Conservation (phyloP, 768 basidiomycete genomes). For the Tylopilus cervinicoccineus region DNA sequence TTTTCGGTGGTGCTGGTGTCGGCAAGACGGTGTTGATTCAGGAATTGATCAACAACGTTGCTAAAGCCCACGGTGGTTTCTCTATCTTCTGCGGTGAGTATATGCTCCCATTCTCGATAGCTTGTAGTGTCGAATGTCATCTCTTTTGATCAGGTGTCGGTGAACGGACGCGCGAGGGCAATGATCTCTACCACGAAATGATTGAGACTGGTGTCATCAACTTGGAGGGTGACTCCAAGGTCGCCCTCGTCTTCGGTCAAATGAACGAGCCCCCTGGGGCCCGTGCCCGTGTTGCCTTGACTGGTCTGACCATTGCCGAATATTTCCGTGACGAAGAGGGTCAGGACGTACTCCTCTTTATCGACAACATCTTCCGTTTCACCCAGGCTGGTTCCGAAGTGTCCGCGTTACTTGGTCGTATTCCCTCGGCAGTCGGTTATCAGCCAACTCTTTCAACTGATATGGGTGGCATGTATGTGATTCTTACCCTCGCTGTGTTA, state of each 20-base stretch:
- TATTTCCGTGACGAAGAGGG: conserved; percentile 99
- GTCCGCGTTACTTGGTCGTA: conserved; percentile 99
- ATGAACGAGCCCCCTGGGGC: conserved; percentile 99
- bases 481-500: not conserved
- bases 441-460: conserved; percentile 99
- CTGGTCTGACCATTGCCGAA: conserved; percentile 98
- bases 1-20: conserved; percentile 99
- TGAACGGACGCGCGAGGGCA: conserved; percentile 99
- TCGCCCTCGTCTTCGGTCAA: conserved; percentile 99
- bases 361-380: conserved; percentile 99
- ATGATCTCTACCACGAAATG: conserved; percentile 99
- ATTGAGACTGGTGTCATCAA: conserved; percentile 99
- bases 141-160: conserved; percentile 73
- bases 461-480: conserved; percentile 96
- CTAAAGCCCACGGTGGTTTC: conserved; percentile 99
- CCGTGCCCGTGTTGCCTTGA: conserved; percentile 99
- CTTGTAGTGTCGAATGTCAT: conserved; percentile 8
- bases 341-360: conserved; percentile 99
- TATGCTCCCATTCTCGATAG: not conserved
- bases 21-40: conserved; percentile 99
- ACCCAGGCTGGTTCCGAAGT: conserved; percentile 99
- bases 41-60: conserved; percentile 99
- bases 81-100: conserved; percentile 93
- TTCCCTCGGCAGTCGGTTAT: conserved; percentile 99
- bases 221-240: conserved; percentile 99